Evolutionary conservation across 345 rosid species (phyloP), one percentile per base, ranked within the genome.

Genomic region (Erodium maritimum): DNA sequence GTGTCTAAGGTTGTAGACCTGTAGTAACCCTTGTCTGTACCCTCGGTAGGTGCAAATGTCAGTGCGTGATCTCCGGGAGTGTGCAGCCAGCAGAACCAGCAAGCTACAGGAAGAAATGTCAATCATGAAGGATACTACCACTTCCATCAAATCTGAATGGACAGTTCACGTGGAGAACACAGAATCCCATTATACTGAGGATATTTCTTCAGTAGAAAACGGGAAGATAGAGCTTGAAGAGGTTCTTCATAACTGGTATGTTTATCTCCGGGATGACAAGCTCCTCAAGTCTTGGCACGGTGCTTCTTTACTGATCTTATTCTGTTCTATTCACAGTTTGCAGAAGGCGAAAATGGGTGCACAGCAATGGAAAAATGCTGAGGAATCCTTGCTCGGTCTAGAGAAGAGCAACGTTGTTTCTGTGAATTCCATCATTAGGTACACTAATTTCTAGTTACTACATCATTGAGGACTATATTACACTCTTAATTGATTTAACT

Each of bases 101-200:
- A 80, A 79, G 34, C 63, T 90, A 61, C 99, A 87, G 69, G 78
- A 82, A 73, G 99, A 94, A 77, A 87, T 87, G 95, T 83, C 88
- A 53, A 87, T 90, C 18, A 81, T 94, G 97, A 85, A 89, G 68
- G 90, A 80, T 58, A 81, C 91, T 54, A 78, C 96, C 45, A 79
- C 78, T 45, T 78, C 84, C 16, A 75, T 90, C 68, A 87, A 85
- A 74, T 63, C 79, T 7, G 81, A 90, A 73, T 94, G 99, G 99
- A 80, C 57, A 1, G 25, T 62, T 56, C 96, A 90, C 77, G 83
- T 90, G 97, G 79, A 79, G 68, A 84, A 65, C 68, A 85, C 86
- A 57, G 99, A 94, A 75, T 70, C 90, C 6, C 76, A 71, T 68
- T 78, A 90, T 71, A 73, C 73, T 9, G 80, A 83, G 72, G 89